A percentile compares a stretch with the other conserved stretches of the same genome.
Evolutionary conservation across 2,329 filamentous ascomycete genomes (phyloP).

Genomic region (Talaromyces atroroseus): DNA sequence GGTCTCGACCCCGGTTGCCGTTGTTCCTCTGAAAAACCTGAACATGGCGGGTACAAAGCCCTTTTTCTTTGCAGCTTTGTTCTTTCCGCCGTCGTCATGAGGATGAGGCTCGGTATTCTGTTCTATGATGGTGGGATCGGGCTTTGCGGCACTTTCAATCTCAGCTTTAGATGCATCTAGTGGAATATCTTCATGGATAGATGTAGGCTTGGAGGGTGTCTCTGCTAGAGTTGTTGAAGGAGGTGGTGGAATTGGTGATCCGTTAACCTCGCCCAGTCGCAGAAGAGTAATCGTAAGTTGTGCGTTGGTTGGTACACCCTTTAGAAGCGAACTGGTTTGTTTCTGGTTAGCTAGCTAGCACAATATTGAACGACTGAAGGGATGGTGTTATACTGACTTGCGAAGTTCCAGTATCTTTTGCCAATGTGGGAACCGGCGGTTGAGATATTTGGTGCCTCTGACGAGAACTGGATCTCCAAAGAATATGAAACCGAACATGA

Average conservation of each 20-base stretch:
- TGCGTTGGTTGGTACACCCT: constrained; percentile 78
- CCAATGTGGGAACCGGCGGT: constrained; percentile 60
- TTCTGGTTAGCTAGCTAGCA: too few relatives aligned
- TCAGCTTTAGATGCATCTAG: constrained; percentile 61
- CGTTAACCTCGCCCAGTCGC: constrained; percentile 74
- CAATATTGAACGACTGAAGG: too few relatives aligned
- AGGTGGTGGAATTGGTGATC: constrained; percentile 64
- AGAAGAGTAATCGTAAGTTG: constrained; percentile 77
- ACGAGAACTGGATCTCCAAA: constrained; percentile 72
- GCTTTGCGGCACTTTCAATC: constrained; percentile 56
- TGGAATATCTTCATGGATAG: constrained; percentile 50
- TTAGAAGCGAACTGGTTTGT: constrained; percentile 58
- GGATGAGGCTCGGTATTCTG: constrained; percentile 1
- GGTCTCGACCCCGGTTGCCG: constrained; percentile 67
- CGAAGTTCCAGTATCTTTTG: constrained; percentile 67
- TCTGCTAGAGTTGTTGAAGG: constrained; percentile 44
- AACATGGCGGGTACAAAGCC: constrained; percentile 49
- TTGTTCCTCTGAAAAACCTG: constrained; percentile 61
- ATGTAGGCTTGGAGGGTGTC: constrained; percentile 47
- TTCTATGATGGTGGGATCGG: constrained; percentile 35
- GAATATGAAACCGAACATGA: constrained; percentile 67
- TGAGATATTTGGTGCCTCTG: constrained; percentile 49
- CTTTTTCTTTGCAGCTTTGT: constrained; percentile 32
- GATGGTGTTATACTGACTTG: constrained; percentile 40
- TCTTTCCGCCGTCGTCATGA: constrained; percentile 7